Evolutionary conservation across 371 early-diverging fungal genomes (phyloP).

Genomic region (Entomophthora muscae): DNA sequence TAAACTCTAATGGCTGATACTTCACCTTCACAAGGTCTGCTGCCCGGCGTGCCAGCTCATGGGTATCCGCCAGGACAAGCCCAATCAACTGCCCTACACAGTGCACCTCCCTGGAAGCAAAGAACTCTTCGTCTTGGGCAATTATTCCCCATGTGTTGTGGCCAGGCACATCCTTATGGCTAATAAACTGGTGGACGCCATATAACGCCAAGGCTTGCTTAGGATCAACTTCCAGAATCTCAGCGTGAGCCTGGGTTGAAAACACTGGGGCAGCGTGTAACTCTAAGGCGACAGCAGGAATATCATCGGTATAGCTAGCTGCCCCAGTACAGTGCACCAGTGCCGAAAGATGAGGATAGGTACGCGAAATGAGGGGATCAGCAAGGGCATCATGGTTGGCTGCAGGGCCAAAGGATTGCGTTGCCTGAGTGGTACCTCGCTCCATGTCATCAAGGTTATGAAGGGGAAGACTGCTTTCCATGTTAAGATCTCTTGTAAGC

Average conservation of each 20-base stretch:
- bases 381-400: neutral
- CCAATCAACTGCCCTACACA: slow-evolving; percentile 51
- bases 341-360: slow-evolving; percentile 35
- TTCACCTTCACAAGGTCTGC: slow-evolving; percentile 38
- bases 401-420: neutral
- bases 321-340: slow-evolving; percentile 64
- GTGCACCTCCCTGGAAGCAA: slow-evolving; percentile 37
- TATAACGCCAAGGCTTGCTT: slow-evolving; percentile 27
- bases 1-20: slow-evolving; percentile 36
- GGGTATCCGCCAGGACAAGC: slow-evolving; percentile 41
- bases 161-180: slow-evolving; percentile 41
- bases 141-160: slow-evolving; percentile 26
- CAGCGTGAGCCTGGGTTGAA: slow-evolving; percentile 39
- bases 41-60: slow-evolving; percentile 36
- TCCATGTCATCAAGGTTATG: neutral
- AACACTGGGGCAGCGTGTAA: slow-evolving; percentile 38
- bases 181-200: slow-evolving; percentile 42
- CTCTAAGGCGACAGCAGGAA: slow-evolving; percentile 39
- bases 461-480: neutral
- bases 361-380: neutral
- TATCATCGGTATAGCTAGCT: slow-evolving; percentile 57
- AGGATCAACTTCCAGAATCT: slow-evolving; percentile 33
- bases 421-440: neutral
- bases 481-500: slow-evolving; percentile 13
- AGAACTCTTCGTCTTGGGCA: slow-evolving; percentile 46